Percentiles rank a stretch among this genome's conserved stretches.
Conservation (phyloP, 1,139 yeast species). For the Blastobotrys indianensis region DNA sequence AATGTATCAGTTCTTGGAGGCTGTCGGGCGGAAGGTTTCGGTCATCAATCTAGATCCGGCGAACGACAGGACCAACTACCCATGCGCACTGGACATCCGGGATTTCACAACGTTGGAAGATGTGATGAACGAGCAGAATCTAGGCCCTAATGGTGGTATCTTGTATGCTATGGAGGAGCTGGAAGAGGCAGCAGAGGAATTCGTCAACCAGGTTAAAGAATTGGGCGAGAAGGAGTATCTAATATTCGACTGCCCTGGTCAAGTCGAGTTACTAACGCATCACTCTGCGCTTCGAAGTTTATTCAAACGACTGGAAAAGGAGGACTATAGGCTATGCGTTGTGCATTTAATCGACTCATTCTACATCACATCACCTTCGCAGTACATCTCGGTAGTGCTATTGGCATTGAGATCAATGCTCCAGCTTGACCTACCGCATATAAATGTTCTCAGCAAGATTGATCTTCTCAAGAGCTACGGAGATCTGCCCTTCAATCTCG, state of each 20-base stretch:
- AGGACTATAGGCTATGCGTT: constrained; percentile 73
- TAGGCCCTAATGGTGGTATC: constrained; percentile 95
- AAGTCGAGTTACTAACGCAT: constrained; percentile 90
- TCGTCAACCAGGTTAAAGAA: constrained; percentile 52
- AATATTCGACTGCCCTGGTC: constrained; percentile 96
- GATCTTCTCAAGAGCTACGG: constrained; percentile 73
- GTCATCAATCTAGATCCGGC: constrained; percentile 93
- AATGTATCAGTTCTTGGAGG: constrained; percentile 80
- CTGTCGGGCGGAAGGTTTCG: constrained; percentile 84
- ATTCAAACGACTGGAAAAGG: constrained; percentile 55
- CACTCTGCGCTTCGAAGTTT: constrained; percentile 74
- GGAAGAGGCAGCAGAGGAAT: constrained; percentile 50
- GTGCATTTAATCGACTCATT: constrained; percentile 84
- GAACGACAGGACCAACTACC: constrained; percentile 75
- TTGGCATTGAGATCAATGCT: constrained; percentile 88
- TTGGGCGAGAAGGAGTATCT: constrained; percentile 63
- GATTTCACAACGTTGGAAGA: constrained; percentile 86
- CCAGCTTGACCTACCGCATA: constrained; percentile 86
- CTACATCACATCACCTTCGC: constrained; percentile 81
- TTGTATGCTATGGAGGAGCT: constrained; percentile 75
- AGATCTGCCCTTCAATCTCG: constrained; percentile 56
- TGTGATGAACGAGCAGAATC: constrained; percentile 71
- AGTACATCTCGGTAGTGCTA: constrained; percentile 77
- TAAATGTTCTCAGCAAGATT: constrained; percentile 85
- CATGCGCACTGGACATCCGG: constrained; percentile 80